phyloP scores from a whole-genome alignment of 164 flowering plant species.

The Magnolia changhungtana region DNA sequence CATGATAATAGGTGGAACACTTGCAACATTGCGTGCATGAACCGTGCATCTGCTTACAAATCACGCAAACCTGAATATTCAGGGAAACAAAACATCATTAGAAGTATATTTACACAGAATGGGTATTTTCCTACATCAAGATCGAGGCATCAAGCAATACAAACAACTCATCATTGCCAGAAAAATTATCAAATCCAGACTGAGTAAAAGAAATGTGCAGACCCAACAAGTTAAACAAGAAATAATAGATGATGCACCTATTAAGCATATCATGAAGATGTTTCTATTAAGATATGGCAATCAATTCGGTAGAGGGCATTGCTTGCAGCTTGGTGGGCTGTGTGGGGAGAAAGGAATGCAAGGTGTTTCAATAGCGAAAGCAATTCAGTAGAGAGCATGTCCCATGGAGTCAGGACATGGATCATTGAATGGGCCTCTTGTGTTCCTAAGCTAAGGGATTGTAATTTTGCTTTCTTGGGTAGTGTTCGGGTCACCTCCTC shows the following conservation, averaged over 20 bases:
- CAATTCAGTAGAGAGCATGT: no score
- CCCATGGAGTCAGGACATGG: no score
- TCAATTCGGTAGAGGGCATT: no score
- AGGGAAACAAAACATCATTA: slow-evolving; percentile 3
- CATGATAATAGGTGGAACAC: slow-evolving; percentile 93
- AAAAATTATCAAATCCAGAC: neutral
- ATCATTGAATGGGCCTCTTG: no score
- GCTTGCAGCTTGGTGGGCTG: no score
- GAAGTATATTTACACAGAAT: neutral
- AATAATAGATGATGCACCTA: neutral
- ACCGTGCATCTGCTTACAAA: slow-evolving; percentile 97
- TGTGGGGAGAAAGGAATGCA: no score
- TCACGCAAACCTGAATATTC: slow-evolving; percentile 67
- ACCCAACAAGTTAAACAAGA: neutral
- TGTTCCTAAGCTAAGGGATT: no score
- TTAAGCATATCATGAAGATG: neutral
- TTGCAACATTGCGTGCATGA: slow-evolving; percentile 93
- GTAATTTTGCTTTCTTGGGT: no score
- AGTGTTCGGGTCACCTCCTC: no score
- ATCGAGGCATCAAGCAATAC: neutral
- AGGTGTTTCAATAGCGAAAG: no score
- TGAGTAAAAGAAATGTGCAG: neutral
- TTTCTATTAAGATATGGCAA: no score
- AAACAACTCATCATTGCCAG: neutral
- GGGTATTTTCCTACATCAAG: neutral